Percentiles rank a stretch among this genome's conserved stretches.
Evolutionary conservation across 176 grass and related monocot species (phyloP).

Genomic region (Lolium rigidum): DNA sequence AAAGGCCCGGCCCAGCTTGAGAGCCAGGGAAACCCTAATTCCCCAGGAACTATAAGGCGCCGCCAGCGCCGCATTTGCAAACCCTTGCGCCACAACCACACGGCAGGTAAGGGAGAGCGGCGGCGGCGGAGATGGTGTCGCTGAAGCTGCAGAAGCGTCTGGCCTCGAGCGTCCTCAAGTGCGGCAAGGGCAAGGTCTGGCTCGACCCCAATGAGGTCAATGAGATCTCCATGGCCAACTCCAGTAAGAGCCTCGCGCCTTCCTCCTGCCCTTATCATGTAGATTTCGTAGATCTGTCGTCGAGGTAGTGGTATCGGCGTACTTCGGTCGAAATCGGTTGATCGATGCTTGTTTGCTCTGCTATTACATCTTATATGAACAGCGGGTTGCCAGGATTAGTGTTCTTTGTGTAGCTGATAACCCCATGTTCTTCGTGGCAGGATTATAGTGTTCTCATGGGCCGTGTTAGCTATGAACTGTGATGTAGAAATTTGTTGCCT

Average conservation of each 20-base stretch:
- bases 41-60: background rate
- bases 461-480: background rate
- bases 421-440: background rate
- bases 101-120: slow-evolving; percentile 31
- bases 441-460: too few species aligned
- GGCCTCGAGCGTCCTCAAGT: slow-evolving; percentile 67
- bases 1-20: slow-evolving; percentile 16
- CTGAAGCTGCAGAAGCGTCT: slow-evolving; percentile 70
- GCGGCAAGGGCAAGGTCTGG: slow-evolving; percentile 76
- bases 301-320: background rate
- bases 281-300: background rate
- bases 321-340: background rate
- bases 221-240: slow-evolving; percentile 81
- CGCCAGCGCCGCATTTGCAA: background rate
- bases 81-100: slow-evolving; percentile 19
- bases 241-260: slow-evolving; percentile 44
- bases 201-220: slow-evolving; percentile 77
- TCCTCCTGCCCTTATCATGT: background rate
- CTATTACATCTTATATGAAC: background rate
- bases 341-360: background rate
- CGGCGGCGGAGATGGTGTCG: slow-evolving; percentile 56
- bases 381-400: background rate
- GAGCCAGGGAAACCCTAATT: slow-evolving; percentile 1
- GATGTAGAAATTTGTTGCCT: too few species aligned
- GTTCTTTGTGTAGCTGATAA: background rate